Conservation (phyloP, 1,284 basidiomycete genomes). For the Amylostereum chailletii region DNA sequence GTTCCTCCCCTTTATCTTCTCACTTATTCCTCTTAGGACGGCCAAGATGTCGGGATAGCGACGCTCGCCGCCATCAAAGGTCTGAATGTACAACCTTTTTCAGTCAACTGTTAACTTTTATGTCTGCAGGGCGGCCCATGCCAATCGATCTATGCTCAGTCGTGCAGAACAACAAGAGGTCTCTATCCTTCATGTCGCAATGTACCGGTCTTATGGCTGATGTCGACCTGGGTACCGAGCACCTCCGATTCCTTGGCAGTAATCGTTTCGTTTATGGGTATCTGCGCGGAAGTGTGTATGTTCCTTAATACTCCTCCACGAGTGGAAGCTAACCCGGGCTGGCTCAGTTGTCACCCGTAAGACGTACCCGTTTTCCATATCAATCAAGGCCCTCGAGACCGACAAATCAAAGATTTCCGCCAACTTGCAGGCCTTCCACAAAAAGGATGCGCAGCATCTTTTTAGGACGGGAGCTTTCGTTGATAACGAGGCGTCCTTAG, state of each 20-base stretch:
- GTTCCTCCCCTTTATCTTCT: background rate
- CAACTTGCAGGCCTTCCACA: slow-evolving; percentile 14
- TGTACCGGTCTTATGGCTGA: slow-evolving; percentile 90
- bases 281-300: slow-evolving; percentile 54
- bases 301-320: slow-evolving; percentile 1
- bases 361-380: slow-evolving; percentile 62
- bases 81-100: slow-evolving; percentile 14
- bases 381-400: slow-evolving; percentile 59
- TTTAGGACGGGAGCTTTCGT: too few relatives aligned
- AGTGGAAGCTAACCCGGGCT: too few relatives aligned
- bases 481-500: slow-evolving; percentile 19
- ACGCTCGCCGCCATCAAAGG: slow-evolving; percentile 87
- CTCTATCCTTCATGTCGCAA: slow-evolving; percentile 86
- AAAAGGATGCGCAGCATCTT: too few relatives aligned
- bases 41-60: slow-evolving; percentile 67
- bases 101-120: slow-evolving; percentile 2
- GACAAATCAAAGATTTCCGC: slow-evolving; percentile 72
- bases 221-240: slow-evolving; percentile 81
- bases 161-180: slow-evolving; percentile 56
- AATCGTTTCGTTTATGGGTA: slow-evolving; percentile 82
- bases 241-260: slow-evolving; percentile 91
- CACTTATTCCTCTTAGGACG: slow-evolving; percentile 36
- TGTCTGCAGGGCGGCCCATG: slow-evolving; percentile 51
- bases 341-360: slow-evolving; percentile 53
- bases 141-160: slow-evolving; percentile 79